Conservation (phyloP, 495 filamentous ascomycete genomes). For the Tuber umbilicatum region DNA sequence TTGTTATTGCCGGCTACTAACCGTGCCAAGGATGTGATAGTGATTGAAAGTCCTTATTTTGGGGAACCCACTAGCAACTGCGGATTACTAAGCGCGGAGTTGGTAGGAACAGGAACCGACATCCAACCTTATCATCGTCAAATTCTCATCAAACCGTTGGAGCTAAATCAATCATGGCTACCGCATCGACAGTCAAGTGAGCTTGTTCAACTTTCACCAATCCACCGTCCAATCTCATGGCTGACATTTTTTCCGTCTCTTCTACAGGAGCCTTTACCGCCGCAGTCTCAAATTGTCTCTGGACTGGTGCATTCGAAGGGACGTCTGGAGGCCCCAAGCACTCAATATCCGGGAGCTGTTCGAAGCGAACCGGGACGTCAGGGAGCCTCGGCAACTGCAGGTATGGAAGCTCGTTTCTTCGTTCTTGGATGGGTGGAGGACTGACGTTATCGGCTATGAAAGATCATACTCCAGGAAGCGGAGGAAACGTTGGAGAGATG, state of each 20-base stretch:
- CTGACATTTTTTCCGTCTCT: not conserved
- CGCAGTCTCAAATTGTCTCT: slow-evolving; percentile 86
- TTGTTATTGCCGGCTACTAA: no score
- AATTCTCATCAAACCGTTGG: slow-evolving; percentile 13
- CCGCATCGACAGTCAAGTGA: slow-evolving; percentile 38
- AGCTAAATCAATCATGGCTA: slow-evolving; percentile 26
- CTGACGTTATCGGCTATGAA: slow-evolving; percentile 10
- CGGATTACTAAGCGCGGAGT: slow-evolving; percentile 4
- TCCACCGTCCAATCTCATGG: not conserved
- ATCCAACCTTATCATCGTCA: slow-evolving; percentile 24
- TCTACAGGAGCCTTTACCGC: slow-evolving; percentile 79
- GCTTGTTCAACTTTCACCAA: not conserved
- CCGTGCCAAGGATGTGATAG: no score
- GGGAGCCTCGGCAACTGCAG: slow-evolving; percentile 78
- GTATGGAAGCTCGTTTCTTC: slow-evolving; percentile 48
- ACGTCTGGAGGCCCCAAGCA: slow-evolving; percentile 89
- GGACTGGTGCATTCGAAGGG: slow-evolving; percentile 87
- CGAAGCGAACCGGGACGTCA: slow-evolving; percentile 81
- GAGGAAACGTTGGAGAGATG: slow-evolving; percentile 82
- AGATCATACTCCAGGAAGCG: slow-evolving; percentile 65
- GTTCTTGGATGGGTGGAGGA: not conserved
- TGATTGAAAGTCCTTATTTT: no score
- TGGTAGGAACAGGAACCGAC: slow-evolving; percentile 9
- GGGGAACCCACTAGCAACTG: no score
- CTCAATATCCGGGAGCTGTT: slow-evolving; percentile 93